phyloP scores from a whole-genome alignment of 768 basidiomycete species.

The Suillus tomentosus region DNA sequence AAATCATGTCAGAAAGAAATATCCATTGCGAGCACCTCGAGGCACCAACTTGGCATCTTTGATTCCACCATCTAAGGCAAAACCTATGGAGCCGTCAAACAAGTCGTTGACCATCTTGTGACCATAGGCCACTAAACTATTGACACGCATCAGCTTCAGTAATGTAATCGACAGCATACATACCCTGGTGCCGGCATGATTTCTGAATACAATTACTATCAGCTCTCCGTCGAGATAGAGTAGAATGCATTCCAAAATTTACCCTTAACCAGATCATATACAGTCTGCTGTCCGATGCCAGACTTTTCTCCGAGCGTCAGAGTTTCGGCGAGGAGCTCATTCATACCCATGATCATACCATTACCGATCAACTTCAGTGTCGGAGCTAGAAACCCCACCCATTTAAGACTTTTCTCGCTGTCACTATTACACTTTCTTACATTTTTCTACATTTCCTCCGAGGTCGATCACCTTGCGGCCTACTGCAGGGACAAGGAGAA shows the following conservation, averaged over 20 bases:
- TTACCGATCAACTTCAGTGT: conserved; percentile 85
- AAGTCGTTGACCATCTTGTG: conserved; percentile 71
- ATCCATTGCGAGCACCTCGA: background rate
- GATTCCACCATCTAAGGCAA: conserved; percentile 82
- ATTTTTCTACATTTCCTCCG: conserved; percentile 85
- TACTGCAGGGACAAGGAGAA: conserved; percentile 77
- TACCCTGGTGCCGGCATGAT: conserved; percentile 66
- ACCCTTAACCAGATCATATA: conserved; percentile 67
- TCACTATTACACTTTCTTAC: conserved; percentile 30
- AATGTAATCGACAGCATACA: conserved; percentile 14
- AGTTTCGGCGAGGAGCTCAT: conserved; percentile 80
- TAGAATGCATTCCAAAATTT: background rate
- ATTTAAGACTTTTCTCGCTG: background rate
- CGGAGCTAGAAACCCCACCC: conserved; percentile 44
- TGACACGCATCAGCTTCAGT: background rate
- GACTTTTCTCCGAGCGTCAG: conserved; percentile 84
- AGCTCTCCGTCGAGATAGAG: conserved; percentile 9
- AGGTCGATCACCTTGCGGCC: conserved; percentile 80
- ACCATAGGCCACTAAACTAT: conserved; percentile 57
- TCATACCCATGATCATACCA: conserved; percentile 68
- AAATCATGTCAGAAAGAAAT: conserved; percentile 14
- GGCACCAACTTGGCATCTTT: conserved; percentile 72
- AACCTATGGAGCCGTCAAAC: conserved; percentile 75
- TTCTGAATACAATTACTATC: conserved; percentile 41
- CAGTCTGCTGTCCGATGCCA: conserved; percentile 68